phyloP scores from a whole-genome alignment of 768 basidiomycete species.

The Boletus huronensis region DNA sequence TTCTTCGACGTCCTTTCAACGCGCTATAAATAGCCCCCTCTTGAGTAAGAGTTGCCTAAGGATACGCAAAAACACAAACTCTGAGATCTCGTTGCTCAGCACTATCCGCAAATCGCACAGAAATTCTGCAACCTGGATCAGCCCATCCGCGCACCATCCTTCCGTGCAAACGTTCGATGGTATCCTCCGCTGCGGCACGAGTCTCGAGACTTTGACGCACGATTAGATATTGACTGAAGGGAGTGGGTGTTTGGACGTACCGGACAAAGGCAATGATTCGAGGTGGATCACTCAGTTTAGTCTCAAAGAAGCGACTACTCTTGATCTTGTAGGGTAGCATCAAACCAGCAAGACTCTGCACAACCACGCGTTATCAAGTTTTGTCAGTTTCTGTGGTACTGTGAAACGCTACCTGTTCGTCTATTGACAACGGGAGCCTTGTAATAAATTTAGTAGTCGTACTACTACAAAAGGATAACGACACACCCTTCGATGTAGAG shows the following conservation, averaged over 20 bases:
- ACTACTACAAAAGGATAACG: background rate
- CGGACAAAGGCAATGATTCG: constrained; percentile 81
- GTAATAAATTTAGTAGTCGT: background rate
- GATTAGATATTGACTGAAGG: background rate
- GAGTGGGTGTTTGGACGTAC: constrained; percentile 35
- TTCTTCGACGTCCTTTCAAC: constrained; percentile 57
- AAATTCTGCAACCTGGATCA: constrained; percentile 71
- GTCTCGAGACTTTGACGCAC: constrained; percentile 55
- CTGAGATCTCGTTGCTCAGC: constrained; percentile 73
- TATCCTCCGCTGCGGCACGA: constrained; percentile 68
- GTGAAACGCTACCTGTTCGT: constrained; percentile 47
- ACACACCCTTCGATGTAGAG: constrained; percentile 74
- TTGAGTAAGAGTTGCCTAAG: background rate
- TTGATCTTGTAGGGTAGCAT: constrained; percentile 70
- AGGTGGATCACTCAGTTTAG: constrained; percentile 69
- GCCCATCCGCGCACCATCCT: constrained; percentile 78
- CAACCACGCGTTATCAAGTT: background rate
- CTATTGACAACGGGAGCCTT: constrained; percentile 67
- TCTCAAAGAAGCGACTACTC: constrained; percentile 78
- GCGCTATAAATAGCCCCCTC: constrained; percentile 40
- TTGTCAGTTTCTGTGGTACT: background rate
- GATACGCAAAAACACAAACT: constrained; percentile 38
- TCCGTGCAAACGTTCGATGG: constrained; percentile 75
- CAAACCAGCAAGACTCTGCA: constrained; percentile 58
- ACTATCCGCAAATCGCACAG: constrained; percentile 77